Evolutionary conservation across 768 basidiomycete genomes (phyloP).

Genomic region (Rossbeevera mucosa): DNA sequence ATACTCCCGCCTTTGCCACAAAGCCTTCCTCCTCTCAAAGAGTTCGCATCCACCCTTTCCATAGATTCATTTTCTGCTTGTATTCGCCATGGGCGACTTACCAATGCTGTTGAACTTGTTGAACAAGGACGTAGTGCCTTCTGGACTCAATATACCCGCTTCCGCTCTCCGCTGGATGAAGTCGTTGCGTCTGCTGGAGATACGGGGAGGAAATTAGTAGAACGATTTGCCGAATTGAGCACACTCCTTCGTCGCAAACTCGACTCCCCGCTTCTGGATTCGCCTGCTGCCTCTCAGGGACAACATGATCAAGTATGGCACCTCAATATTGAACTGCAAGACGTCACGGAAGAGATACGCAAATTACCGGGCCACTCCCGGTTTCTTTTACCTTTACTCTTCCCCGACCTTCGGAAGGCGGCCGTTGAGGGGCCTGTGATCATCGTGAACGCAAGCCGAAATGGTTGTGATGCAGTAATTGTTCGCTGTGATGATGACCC

Average conservation of each 20-base stretch:
- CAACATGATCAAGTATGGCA: conserved; percentile 3
- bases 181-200: background rate
- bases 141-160: conserved; percentile 16
- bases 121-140: conserved; percentile 21
- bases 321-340: background rate
- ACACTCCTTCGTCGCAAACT: conserved; percentile 1
- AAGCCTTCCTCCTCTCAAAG: background rate
- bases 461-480: conserved; percentile 33
- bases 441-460: conserved; percentile 28
- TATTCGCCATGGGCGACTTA: conserved; percentile 7
- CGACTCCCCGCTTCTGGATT: background rate
- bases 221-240: background rate
- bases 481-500: conserved; percentile 5
- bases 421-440: conserved; percentile 26
- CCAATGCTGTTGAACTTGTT: conserved; percentile 28
- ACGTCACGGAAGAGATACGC: conserved; percentile 14
- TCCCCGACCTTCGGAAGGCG: conserved; percentile 11
- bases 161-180: conserved; percentile 6
- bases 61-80: conserved; percentile 10
- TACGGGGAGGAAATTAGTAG: background rate
- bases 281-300: background rate
- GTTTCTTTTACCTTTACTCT: conserved; percentile 22
- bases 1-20: background rate
- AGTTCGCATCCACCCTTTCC: background rate
- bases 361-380: conserved; percentile 16